A percentile compares a stretch with the other conserved stretches of the same genome.
Conservation (phyloP, 139 green algal genomes). For the Chlorella sp. region DNA sequence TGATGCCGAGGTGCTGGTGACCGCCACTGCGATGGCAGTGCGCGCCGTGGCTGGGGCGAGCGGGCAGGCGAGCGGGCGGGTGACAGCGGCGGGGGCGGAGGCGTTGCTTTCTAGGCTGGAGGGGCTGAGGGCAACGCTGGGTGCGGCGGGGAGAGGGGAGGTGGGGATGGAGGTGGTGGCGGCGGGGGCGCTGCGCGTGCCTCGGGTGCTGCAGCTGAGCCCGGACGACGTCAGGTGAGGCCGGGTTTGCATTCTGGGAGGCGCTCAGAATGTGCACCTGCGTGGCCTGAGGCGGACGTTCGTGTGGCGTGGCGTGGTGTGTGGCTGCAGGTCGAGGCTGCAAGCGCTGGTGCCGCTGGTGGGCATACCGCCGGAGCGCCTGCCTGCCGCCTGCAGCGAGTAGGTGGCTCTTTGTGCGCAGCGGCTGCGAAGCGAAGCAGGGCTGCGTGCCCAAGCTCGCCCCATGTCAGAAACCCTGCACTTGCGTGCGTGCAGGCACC, state of each 20-base stretch:
- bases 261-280: not conserved
- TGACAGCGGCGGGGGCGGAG: not conserved
- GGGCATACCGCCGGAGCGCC: not conserved
- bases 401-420: not conserved
- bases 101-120: not conserved
- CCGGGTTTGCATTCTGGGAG: not conserved
- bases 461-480: not conserved
- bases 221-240: not conserved
- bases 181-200: not conserved
- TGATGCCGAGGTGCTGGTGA: not conserved
- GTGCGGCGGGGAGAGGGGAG: no score
- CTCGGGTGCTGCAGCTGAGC: not conserved
- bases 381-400: not conserved
- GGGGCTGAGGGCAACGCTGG: not conserved
- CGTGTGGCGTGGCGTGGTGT: not conserved
- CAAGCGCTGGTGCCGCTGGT: not conserved
- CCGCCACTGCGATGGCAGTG: not conserved
- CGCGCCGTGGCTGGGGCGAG: no score
- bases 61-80: not conserved
- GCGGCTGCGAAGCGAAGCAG: not conserved
- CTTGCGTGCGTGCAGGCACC: not conserved
- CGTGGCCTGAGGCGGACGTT: not conserved
- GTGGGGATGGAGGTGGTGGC: not conserved
- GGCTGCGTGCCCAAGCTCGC: not conserved
- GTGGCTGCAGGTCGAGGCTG: not conserved